A percentile compares a stretch with the other conserved stretches of the same genome.
phyloP scores from a whole-genome alignment of 2,329 filamentous ascomycete species.

The Cercospora sesami region DNA sequence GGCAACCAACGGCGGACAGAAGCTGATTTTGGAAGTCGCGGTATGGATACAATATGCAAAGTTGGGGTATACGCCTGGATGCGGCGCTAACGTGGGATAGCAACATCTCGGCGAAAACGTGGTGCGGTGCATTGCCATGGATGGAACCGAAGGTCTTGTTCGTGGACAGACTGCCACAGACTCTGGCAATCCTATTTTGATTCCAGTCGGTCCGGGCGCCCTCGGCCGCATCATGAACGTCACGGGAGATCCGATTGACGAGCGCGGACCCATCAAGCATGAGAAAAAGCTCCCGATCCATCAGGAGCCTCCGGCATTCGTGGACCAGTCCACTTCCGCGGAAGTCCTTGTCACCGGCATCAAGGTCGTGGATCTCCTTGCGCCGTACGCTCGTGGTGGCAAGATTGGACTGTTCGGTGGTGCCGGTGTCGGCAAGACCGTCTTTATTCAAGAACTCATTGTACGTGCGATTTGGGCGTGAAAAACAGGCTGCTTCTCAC shows the following conservation, averaged over 20 bases:
- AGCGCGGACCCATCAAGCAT: slow-evolving; percentile 96
- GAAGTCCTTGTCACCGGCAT: slow-evolving; percentile 99
- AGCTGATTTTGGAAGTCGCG: slow-evolving; percentile 93
- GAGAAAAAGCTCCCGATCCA: slow-evolving; percentile 88
- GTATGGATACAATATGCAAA: slow-evolving; percentile 58
- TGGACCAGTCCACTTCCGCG: slow-evolving; percentile 91
- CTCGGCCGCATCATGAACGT: slow-evolving; percentile 99
- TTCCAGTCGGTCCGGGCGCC: slow-evolving; percentile 89
- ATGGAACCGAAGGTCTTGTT: slow-evolving; percentile 99
- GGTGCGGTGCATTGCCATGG: slow-evolving; percentile 99
- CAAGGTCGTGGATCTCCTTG: slow-evolving; percentile 99
- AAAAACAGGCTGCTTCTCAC: neutral
- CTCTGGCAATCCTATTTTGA: slow-evolving; percentile 92
- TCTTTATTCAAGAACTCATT: slow-evolving; percentile 99
- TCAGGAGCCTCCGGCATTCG: slow-evolving; percentile 87
- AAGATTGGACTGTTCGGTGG: slow-evolving; percentile 99
- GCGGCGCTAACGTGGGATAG: slow-evolving; percentile 51
- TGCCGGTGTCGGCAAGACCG: slow-evolving; percentile 99
- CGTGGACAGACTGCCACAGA: slow-evolving; percentile 83
- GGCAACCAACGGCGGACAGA: slow-evolving; percentile 87
- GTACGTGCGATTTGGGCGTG: slow-evolving; percentile 47
- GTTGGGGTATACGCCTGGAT: slow-evolving; percentile 22
- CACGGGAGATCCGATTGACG: slow-evolving; percentile 99
- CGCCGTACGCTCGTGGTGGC: slow-evolving; percentile 99
- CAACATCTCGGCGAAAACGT: slow-evolving; percentile 99